These are phyloP conservation scores for Olyra latifolia DNA, from an alignment of 176 grass and related monocot species.

Conservation along the genomic window DNA sequence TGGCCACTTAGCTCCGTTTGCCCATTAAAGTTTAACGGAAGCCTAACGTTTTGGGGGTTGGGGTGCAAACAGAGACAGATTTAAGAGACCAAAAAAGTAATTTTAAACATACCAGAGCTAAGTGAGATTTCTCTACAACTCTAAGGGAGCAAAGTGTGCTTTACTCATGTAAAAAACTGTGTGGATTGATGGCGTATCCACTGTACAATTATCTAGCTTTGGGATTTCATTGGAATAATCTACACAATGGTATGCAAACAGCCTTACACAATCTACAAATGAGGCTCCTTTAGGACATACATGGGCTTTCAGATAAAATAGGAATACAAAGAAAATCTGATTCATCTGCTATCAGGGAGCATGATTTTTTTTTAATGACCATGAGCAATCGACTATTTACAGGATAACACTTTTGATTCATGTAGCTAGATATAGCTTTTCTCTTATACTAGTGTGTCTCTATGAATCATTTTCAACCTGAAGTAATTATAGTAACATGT, in stretches of 20 bases:
- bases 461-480: slow-evolving; percentile 2
- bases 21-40: too few relatives aligned
- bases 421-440: not conserved
- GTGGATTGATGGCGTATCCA: not conserved
- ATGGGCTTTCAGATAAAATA: not conserved
- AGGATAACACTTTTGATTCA: not conserved
- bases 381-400: not conserved
- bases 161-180: not conserved
- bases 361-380: not conserved
- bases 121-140: too few relatives aligned
- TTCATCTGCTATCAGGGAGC: not conserved
- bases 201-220: not conserved
- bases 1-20: too few relatives aligned
- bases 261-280: not conserved
- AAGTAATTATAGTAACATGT: slow-evolving; percentile 16
- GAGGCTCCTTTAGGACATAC: not conserved
- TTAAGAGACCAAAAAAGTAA: too few relatives aligned
- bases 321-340: not conserved
- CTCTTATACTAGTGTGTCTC: not conserved
- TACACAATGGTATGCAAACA: not conserved
- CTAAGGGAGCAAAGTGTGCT: too few relatives aligned
- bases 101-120: too few relatives aligned
- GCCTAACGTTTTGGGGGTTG: too few relatives aligned
- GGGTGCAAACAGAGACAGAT: too few relatives aligned
- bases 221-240: not conserved